Base-by-base conservation (phyloP, 2,329 filamentous ascomycete genomes). In the Rutstroemia sp. region DNA sequence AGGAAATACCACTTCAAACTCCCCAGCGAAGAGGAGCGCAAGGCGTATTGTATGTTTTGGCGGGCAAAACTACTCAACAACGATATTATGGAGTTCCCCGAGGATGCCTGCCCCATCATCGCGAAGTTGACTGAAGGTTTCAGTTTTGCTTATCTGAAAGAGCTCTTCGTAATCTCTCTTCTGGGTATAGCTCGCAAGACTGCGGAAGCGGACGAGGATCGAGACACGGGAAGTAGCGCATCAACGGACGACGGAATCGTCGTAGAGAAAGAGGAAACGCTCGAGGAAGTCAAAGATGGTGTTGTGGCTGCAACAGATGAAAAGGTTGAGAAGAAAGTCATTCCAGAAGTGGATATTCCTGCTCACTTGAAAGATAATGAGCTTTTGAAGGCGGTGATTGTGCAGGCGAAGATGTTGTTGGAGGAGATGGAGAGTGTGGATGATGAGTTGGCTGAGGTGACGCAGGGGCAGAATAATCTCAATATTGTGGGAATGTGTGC, bases 91-190 rank as follows among this genome's bases (percentile, higher is more conserved):
- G 77, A 80, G 5, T 86, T 87, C 61, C 80, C 81, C 0, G 76
- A 82, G 64, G 72, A 74, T 57, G 72, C 87, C 1, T 81, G 79
- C 67, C 61, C 67, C 0, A 76, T 80, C 16, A 78, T 87, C 57
- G 83, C 83, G 2, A 73, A 74, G 7, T 80, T 85, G 59, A 86
- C 82, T 0, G 72, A 81, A 41, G 76, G 76, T 6, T 87, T 87
- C 68, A 85, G 81, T 61, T 87, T 87, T 65, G 84, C 84, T 0
- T 87, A 87, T 64, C 76, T 87, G 67, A 83, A 87, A 65, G 84
- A 87, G 67, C 79, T 82, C 0, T 87, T 87, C 66, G 79, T 87
- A 1, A 80, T 83, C 2, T 75, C 80, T 3, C 67, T 87, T 46
- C 71, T 87, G 30, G 75, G 77, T 2, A 79, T 87, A 56, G 83